A percentile compares a stretch with the other conserved stretches of the same genome.
These are phyloP conservation scores for Aspergillus saccharolyticus DNA, from an alignment of 495 filamentous ascomycete species.

Conservation along the genomic window DNA sequence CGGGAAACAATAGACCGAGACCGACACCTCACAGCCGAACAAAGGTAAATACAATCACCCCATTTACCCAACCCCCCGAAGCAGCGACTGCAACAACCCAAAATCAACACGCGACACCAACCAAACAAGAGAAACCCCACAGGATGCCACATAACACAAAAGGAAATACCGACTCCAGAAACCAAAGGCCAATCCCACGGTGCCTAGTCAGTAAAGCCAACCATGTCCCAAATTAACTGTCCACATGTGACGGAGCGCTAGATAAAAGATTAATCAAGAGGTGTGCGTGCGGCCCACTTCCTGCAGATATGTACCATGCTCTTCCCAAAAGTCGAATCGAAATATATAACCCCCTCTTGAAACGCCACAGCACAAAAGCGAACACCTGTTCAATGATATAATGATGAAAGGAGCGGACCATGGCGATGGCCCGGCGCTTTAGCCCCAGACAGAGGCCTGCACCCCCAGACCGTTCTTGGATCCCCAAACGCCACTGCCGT, in stretches of 20 bases:
- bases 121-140: neutral
- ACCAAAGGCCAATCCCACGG: slow-evolving; percentile 26
- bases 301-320: slow-evolving; percentile 26
- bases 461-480: slow-evolving; percentile 64
- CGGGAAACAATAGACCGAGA: slow-evolving; percentile 18
- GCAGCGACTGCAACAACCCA: slow-evolving; percentile 17
- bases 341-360: slow-evolving; percentile 21
- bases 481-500: slow-evolving; percentile 68
- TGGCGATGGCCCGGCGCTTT: slow-evolving; percentile 20
- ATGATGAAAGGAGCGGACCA: neutral
- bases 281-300: slow-evolving; percentile 19
- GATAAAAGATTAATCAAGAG: slow-evolving; percentile 11
- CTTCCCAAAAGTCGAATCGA: slow-evolving; percentile 22
- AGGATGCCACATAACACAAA: slow-evolving; percentile 11
- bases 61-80: neutral
- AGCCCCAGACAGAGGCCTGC: slow-evolving; percentile 76
- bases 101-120: neutral
- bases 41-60: slow-evolving; percentile 19
- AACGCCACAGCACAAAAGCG: slow-evolving; percentile 27
- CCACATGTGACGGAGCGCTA: slow-evolving; percentile 20
- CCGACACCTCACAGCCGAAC: slow-evolving; percentile 12
- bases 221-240: slow-evolving; percentile 26
- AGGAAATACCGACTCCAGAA: slow-evolving; percentile 27
- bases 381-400: slow-evolving; percentile 18
- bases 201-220: slow-evolving; percentile 25